phyloP scores from a whole-genome alignment of 2,329 filamentous ascomycete genomes.

The Exophiala aquamarina region DNA sequence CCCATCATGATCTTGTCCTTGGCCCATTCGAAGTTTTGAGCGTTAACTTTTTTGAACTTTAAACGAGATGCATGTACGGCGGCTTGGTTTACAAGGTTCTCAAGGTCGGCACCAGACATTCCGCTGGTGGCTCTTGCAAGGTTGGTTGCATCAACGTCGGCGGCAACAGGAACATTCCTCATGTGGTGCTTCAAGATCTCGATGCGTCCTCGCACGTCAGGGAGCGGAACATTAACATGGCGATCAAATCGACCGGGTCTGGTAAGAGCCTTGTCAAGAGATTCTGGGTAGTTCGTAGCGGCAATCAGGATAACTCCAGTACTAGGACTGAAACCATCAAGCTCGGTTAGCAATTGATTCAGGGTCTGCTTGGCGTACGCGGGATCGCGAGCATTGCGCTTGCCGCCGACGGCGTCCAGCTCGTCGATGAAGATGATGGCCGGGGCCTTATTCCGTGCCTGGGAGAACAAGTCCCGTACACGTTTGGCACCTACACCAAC shows the following conservation, averaged over 20 bases:
- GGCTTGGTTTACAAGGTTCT: conserved; percentile 95
- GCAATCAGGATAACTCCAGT: conserved; percentile 94
- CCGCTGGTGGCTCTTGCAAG: conserved; percentile 87
- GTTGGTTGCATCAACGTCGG: conserved; percentile 78
- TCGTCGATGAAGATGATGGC: conserved; percentile 96
- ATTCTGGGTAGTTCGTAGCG: conserved; percentile 92
- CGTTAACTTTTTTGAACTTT: conserved; percentile 71
- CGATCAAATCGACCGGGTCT: conserved; percentile 94
- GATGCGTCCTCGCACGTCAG: conserved; percentile 89
- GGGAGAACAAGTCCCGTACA: conserved; percentile 85
- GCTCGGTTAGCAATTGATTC: conserved; percentile 93
- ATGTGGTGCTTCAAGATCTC: conserved; percentile 93
- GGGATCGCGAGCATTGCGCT: conserved; percentile 87
- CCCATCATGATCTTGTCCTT: conserved; percentile 99
- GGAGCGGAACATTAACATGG: conserved; percentile 82
- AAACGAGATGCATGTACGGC: conserved; percentile 91
- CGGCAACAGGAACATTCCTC: conserved; percentile 78
- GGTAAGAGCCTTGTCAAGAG: conserved; percentile 91
- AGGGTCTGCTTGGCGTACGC: conserved; percentile 96
- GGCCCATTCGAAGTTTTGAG: conserved; percentile 89
- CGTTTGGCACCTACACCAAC: conserved; percentile 96
- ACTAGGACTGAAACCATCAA: conserved; percentile 95
- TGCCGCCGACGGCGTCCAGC: conserved; percentile 89
- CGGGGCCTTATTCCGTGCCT: conserved; percentile 81
- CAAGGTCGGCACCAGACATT: conserved; percentile 91